Base-by-base conservation (phyloP, 129 eudicot genomes). In the Ambrosia trifida region DNA sequence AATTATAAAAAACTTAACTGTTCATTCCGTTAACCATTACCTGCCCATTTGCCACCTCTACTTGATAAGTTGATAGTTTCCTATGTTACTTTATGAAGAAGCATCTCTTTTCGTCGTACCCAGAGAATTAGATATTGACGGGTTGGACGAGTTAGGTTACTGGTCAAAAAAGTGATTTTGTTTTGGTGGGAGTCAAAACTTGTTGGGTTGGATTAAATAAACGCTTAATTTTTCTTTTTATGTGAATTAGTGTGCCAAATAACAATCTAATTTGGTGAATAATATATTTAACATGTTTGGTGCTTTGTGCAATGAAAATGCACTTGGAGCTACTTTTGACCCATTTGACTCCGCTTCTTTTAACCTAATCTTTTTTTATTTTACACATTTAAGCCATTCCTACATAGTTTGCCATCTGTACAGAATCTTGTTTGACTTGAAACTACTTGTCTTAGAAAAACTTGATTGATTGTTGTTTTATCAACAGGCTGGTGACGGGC, bases 401-500 rank as follows among this genome's bases (percentile, higher is more conserved):
- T 43, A 16, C 2, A 12, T 49, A n/a, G 47, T 16, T 68, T 18
- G 45, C 16, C 7, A 68, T 2, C 9, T 52, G 45, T 36, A 31
- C 18, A 6, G 53, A 10, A 2, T 51, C 4, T n/a, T 18, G 35
- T 32, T 5, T 4, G 32, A 30, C 58, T 2, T 44, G 58, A 32
- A 47, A 11, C 30, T 11, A 46, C 24, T 4, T 30, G 3, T 59
- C 13, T 16, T 60, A 24, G 19, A 5, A 49, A 7, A 46, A 17
- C 17, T 28, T 68, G 62, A 43, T 68, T 76, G 11, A 35, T 50
- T 32, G 58, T 68, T 46, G 4, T 36, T 64, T 2, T 62, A 2
- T 68, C 43, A 61, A 69, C 87, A 91, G 97, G 92, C 78, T 36
- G 80, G 73, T 32, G 84, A 79, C 60, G 88, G 76, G n/a, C 74